phyloP scores from a whole-genome alignment of 2,329 filamentous ascomycete genomes.

The Cladosporium sp. region DNA sequence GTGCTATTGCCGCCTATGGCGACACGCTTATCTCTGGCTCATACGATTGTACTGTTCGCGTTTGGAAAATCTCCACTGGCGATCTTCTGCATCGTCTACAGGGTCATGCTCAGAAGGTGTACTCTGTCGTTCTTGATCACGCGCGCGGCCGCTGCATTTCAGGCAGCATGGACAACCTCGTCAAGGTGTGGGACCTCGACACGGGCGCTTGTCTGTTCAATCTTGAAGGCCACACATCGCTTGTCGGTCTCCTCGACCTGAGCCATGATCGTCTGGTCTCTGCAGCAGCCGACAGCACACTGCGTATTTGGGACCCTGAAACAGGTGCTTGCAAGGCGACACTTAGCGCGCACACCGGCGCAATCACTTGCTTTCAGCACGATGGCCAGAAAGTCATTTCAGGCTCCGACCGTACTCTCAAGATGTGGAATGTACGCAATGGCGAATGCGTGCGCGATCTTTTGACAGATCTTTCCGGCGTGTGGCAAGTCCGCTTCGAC shows the following conservation, averaged over 20 bases:
- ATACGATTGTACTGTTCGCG: slow-evolving; percentile 90
- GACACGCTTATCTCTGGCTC: slow-evolving; percentile 97
- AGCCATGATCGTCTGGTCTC: slow-evolving; percentile 87
- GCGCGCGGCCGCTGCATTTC: slow-evolving; percentile 93
- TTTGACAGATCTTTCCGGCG: slow-evolving; percentile 87
- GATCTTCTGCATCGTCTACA: slow-evolving; percentile 78
- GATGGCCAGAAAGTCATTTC: slow-evolving; percentile 95
- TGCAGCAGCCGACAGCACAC: slow-evolving; percentile 88
- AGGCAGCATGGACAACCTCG: slow-evolving; percentile 95
- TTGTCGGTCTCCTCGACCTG: slow-evolving; percentile 87
- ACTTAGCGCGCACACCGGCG: slow-evolving; percentile 87
- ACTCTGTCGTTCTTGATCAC: slow-evolving; percentile 91
- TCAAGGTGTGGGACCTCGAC: slow-evolving; percentile 95
- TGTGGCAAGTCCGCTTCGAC: slow-evolving; percentile 99
- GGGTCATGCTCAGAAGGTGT: slow-evolving; percentile 89
- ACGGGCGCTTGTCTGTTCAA: slow-evolving; percentile 82
- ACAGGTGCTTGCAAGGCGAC: slow-evolving; percentile 85
- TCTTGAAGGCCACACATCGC: slow-evolving; percentile 84
- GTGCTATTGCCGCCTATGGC: slow-evolving; percentile 88
- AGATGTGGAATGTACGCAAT: slow-evolving; percentile 96
- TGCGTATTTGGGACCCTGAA: slow-evolving; percentile 96
- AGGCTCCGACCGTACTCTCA: slow-evolving; percentile 89
- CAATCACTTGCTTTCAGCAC: slow-evolving; percentile 98
- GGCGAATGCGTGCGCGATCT: slow-evolving; percentile 91
- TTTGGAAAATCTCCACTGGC: slow-evolving; percentile 96